Conservation (phyloP, 2,329 filamentous ascomycete genomes). For the Polytolypa hystricis region DNA sequence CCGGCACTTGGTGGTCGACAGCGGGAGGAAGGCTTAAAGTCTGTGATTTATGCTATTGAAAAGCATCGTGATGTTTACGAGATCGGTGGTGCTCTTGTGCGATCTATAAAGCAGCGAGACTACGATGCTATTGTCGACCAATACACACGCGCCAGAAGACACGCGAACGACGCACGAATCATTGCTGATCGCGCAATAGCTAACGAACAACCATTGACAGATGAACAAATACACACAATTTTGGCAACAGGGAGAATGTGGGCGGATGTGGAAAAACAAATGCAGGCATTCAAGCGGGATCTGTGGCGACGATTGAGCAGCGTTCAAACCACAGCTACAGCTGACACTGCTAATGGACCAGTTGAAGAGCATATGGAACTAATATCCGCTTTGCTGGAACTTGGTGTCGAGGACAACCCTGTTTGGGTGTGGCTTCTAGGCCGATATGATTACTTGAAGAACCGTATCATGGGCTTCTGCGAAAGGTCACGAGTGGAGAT, state of each 20-base stretch:
- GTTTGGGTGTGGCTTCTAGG: slow-evolving; percentile 94
- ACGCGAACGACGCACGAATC: slow-evolving; percentile 64
- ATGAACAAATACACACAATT: slow-evolving; percentile 74
- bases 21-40: slow-evolving; percentile 77
- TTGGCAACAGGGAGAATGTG: slow-evolving; percentile 88
- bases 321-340: slow-evolving; percentile 48
- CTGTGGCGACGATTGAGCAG: slow-evolving; percentile 72
- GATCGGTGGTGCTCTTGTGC: slow-evolving; percentile 62
- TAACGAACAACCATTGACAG: slow-evolving; percentile 49
- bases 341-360: slow-evolving; percentile 40
- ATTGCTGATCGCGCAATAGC: slow-evolving; percentile 50
- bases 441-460: slow-evolving; percentile 78
- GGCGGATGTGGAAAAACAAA: slow-evolving; percentile 81
- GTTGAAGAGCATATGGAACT: slow-evolving; percentile 84
- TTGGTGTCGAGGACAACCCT: slow-evolving; percentile 90
- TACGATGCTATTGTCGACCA: slow-evolving; percentile 80
- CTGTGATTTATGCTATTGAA: slow-evolving; percentile 63
- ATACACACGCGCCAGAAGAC: slow-evolving; percentile 70
- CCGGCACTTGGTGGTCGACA: slow-evolving; percentile 84
- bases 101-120: slow-evolving; percentile 82
- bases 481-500: slow-evolving; percentile 87
- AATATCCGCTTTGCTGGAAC: slow-evolving; percentile 77
- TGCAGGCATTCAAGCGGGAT: slow-evolving; percentile 77
- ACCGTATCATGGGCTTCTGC: slow-evolving; percentile 66
- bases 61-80: slow-evolving; percentile 74